Conservation (phyloP, 2,329 filamentous ascomycete species). For the Amauroascus niger region DNA sequence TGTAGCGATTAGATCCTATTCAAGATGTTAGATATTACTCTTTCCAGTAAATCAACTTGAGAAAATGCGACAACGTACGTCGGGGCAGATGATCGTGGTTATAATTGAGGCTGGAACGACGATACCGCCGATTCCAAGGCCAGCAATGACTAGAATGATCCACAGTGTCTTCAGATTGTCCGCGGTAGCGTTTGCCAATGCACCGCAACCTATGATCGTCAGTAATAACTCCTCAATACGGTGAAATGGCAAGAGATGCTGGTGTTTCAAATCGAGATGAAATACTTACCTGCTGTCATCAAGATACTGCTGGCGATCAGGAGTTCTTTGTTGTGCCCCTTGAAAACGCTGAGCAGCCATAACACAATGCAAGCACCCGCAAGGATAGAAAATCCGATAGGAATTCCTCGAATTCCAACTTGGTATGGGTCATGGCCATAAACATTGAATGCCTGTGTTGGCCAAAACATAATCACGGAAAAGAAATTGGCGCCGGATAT, state of each 20-base stretch:
- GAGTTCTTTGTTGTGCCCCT: constrained; percentile 50
- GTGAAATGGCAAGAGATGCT: background rate
- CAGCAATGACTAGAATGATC: constrained; percentile 51
- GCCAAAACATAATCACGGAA: constrained; percentile 50
- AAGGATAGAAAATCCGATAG: constrained; percentile 56
- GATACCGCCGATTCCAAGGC: constrained; percentile 57
- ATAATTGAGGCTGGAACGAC: constrained; percentile 60
- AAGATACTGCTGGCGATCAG: constrained; percentile 50
- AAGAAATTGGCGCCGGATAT: constrained; percentile 53
- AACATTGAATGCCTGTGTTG: constrained; percentile 54
- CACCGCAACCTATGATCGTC: constrained; percentile 40
- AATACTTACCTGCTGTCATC: constrained; percentile 51
- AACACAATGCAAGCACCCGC: constrained; percentile 52
- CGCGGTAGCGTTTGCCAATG: constrained; percentile 41
- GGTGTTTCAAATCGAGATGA: background rate
- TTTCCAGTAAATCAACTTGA: background rate
- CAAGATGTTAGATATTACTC: background rate
- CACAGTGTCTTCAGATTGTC: constrained; percentile 49
- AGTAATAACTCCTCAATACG: background rate
- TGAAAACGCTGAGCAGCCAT: constrained; percentile 47
- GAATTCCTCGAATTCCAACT: constrained; percentile 56
- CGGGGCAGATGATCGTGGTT: constrained; percentile 58
- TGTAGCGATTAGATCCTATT: constrained; percentile 54
- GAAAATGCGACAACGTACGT: constrained; percentile 32
- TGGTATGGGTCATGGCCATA: constrained; percentile 55